A percentile compares a stretch with the other conserved stretches of the same genome.
These are phyloP conservation scores for Colletotrichum karsti DNA, from an alignment of 2,329 filamentous ascomycete genomes.

Conservation along the genomic window DNA sequence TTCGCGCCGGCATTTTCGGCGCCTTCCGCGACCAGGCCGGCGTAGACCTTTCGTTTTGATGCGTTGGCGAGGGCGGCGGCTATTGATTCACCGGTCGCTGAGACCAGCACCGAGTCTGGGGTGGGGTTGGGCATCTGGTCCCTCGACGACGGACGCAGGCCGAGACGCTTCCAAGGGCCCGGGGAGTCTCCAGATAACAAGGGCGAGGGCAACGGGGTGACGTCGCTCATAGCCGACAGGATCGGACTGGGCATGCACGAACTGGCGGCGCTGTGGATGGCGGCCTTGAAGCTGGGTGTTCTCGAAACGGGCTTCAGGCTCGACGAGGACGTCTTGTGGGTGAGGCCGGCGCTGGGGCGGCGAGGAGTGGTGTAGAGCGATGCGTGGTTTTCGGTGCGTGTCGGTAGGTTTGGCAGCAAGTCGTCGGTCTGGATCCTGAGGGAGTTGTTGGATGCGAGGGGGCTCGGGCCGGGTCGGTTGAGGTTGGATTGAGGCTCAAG, in stretches of 20 bases:
- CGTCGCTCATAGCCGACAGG: conserved; percentile 78
- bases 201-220: conserved; percentile 83
- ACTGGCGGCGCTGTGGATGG: conserved; percentile 57
- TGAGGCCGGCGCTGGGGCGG: conserved; percentile 35
- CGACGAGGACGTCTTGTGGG: conserved; percentile 51
- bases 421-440: conserved; percentile 49
- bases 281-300: conserved; percentile 70
- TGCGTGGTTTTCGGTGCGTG: conserved; percentile 39
- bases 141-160: conserved; percentile 55
- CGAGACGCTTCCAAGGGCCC: conserved; percentile 70
- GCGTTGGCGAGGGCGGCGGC: conserved; percentile 59
- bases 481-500: conserved; percentile 19
- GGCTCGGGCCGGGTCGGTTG: conserved; percentile 16
- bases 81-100: conserved; percentile 60
- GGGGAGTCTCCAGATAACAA: conserved; percentile 72
- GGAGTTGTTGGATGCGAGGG: conserved; percentile 30
- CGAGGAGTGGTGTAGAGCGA: conserved; percentile 39
- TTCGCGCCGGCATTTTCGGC: conserved; percentile 34
- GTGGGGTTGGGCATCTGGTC: conserved; percentile 48
- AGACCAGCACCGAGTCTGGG: conserved; percentile 58
- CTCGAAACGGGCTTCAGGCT: conserved; percentile 62
- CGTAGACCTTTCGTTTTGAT: conserved; percentile 66
- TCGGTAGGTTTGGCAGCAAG: conserved; percentile 32
- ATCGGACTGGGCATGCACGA: conserved; percentile 78
- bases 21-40: conserved; percentile 48